These are phyloP conservation scores for Penicillium polonicum DNA, from an alignment of 2,329 filamentous ascomycete genomes.

Conservation along the genomic window DNA sequence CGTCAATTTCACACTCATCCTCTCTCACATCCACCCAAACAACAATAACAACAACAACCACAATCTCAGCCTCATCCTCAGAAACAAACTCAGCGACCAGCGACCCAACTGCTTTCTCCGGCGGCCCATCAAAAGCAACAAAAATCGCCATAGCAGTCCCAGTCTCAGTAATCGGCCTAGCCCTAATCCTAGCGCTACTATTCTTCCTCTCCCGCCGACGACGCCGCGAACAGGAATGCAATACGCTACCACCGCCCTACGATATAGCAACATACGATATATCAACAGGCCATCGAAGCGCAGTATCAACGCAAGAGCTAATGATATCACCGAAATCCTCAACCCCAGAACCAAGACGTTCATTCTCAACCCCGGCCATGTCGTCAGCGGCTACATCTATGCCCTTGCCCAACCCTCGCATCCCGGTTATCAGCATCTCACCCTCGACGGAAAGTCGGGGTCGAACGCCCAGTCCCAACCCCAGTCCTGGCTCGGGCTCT, in stretches of 20 bases:
- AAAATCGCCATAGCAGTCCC: conserved; percentile 38
- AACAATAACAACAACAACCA: background rate
- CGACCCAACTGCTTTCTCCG: conserved; percentile 6
- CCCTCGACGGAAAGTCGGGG: background rate
- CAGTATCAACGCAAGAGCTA: conserved; percentile 15
- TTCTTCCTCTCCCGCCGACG: conserved; percentile 29
- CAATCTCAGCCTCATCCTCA: background rate
- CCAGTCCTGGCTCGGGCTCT: background rate
- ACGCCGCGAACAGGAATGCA: conserved; percentile 10
- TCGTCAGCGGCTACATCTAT: background rate
- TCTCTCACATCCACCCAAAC: background rate
- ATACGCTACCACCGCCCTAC: conserved; percentile 6
- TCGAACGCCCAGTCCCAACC: background rate
- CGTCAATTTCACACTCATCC: background rate
- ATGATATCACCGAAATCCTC: conserved; percentile 3
- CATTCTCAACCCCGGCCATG: background rate
- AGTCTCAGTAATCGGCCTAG: conserved; percentile 30
- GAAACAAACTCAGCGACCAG: background rate
- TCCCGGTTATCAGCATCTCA: conserved; percentile 12
- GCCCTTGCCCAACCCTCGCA: background rate
- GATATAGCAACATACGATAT: conserved; percentile 15
- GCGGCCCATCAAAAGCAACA: conserved; percentile 19
- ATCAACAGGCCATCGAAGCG: conserved; percentile 7
- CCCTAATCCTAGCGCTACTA: conserved; percentile 24
- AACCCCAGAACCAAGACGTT: background rate